Percentiles rank a stretch among this genome's conserved stretches.
Evolutionary conservation across 179 eudicot genomes (phyloP).

Genomic region (Gypsophila paniculata): DNA sequence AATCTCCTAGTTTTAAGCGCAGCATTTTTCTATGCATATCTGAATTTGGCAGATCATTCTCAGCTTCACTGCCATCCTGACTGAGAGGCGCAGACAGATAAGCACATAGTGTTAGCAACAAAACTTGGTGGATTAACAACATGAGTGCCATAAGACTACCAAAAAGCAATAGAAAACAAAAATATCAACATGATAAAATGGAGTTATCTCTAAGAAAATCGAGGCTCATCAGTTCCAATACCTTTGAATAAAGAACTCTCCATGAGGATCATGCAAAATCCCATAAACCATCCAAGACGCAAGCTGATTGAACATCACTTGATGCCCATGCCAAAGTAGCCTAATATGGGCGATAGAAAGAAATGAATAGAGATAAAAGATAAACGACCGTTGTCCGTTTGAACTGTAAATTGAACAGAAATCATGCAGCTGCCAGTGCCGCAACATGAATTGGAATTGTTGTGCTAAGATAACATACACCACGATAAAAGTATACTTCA

Average conservation of each 20-base stretch:
- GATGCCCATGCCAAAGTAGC: conserved; percentile 99
- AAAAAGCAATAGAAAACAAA: too few species aligned
- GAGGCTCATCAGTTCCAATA: conserved; percentile 22
- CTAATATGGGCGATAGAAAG: conserved; percentile 30
- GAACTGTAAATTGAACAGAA: neutral
- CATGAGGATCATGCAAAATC: conserved; percentile 85
- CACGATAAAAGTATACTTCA: neutral
- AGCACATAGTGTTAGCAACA: neutral
- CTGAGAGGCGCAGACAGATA: conserved; percentile 34
- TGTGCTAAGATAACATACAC: neutral
- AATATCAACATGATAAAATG: neutral
- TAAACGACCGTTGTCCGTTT: neutral
- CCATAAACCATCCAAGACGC: conserved; percentile 98
- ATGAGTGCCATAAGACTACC: neutral
- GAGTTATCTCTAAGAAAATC: neutral
- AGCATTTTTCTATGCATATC: conserved; percentile 53
- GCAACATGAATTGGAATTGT: neutral
- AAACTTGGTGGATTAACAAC: neutral
- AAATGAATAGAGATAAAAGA: conserved; percentile 14
- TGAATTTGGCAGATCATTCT: conserved; percentile 46
- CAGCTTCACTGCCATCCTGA: conserved; percentile 62
- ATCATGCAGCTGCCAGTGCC: neutral
- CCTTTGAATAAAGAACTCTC: conserved; percentile 87
- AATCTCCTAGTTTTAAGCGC: conserved; percentile 58
- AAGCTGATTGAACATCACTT: conserved; percentile 95